Conservation (phyloP, 129 eudicot species). For the Chrysanthemum makinoi region DNA sequence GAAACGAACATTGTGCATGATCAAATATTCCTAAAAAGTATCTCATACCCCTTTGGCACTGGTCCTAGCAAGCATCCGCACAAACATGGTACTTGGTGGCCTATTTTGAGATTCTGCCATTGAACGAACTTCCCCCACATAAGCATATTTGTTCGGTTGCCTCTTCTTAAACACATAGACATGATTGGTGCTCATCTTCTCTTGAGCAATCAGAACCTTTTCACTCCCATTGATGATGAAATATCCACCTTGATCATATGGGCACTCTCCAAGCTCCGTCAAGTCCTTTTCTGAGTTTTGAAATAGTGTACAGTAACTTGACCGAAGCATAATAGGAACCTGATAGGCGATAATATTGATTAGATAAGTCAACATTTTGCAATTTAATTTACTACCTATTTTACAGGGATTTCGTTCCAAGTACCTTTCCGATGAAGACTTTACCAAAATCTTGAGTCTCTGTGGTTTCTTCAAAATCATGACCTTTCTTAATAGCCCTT, state of each 20-base stretch:
- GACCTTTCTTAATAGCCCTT: slow-evolving; percentile 90
- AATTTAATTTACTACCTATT: neutral
- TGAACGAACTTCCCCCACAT: slow-evolving; percentile 88
- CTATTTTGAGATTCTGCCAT: slow-evolving; percentile 89
- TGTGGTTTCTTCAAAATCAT: slow-evolving; percentile 86
- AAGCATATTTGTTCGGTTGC: slow-evolving; percentile 97
- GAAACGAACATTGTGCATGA: neutral
- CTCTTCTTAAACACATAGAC: slow-evolving; percentile 93
- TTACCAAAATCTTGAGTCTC: slow-evolving; percentile 81
- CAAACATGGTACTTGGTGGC: slow-evolving; percentile 95
- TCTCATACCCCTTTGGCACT: slow-evolving; percentile 88
- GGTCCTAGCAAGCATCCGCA: slow-evolving; percentile 86
- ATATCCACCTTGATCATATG: slow-evolving; percentile 97
- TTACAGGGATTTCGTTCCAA: neutral
- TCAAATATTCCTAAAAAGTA: neutral
- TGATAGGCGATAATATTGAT: slow-evolving; percentile 21
- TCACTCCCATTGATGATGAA: slow-evolving; percentile 98
- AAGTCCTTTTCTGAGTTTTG: slow-evolving; percentile 91
- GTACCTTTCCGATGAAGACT: slow-evolving; percentile 93
- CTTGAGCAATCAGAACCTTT: slow-evolving; percentile 93
- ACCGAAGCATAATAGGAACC: slow-evolving; percentile 98
- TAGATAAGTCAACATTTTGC: neutral
- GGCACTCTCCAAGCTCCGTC: slow-evolving; percentile 97
- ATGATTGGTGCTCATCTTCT: slow-evolving; percentile 97
- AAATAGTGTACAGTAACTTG: slow-evolving; percentile 83